Evolutionary conservation across 2,329 filamentous ascomycete species (phyloP).

Genomic region (Fusarium albidum): DNA sequence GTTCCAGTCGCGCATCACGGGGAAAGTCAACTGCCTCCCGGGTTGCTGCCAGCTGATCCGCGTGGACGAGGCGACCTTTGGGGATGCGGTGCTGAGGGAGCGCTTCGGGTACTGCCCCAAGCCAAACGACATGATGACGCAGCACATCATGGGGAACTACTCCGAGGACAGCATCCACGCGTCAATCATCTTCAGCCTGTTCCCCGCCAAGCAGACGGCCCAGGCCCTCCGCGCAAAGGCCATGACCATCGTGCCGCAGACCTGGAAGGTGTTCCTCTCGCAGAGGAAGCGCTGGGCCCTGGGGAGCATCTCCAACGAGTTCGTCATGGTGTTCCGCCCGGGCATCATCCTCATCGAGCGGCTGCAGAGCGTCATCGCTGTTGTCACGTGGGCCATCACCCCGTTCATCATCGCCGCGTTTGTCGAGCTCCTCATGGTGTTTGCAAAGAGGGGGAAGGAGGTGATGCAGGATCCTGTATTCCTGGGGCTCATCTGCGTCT

Average conservation of each 20-base stretch:
- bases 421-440: conserved; percentile 46
- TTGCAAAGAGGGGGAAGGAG: conserved; percentile 43
- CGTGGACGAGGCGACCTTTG: conserved; percentile 58
- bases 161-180: conserved; percentile 60
- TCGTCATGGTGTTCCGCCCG: conserved; percentile 56
- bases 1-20: conserved; percentile 58
- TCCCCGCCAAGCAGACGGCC: conserved; percentile 53
- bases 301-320: conserved; percentile 57
- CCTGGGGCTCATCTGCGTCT: conserved; percentile 47
- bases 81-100: conserved; percentile 54
- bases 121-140: conserved; percentile 57
- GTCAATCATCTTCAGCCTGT: conserved; percentile 56
- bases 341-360: conserved; percentile 54
- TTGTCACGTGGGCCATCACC: conserved; percentile 56
- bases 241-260: conserved; percentile 56
- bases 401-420: conserved; percentile 54
- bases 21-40: conserved; percentile 58
- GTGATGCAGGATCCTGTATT: conserved; percentile 48
- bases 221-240: conserved; percentile 57
- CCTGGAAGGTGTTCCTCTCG: conserved; percentile 56
- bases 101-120: conserved; percentile 58
- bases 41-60: conserved; percentile 60
- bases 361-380: conserved; percentile 54
- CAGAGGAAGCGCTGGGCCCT: conserved; percentile 59
- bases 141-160: conserved; percentile 58